Evolutionary conservation across 305 asterid species (phyloP).

Genomic region (Fraxinus floribunda): DNA sequence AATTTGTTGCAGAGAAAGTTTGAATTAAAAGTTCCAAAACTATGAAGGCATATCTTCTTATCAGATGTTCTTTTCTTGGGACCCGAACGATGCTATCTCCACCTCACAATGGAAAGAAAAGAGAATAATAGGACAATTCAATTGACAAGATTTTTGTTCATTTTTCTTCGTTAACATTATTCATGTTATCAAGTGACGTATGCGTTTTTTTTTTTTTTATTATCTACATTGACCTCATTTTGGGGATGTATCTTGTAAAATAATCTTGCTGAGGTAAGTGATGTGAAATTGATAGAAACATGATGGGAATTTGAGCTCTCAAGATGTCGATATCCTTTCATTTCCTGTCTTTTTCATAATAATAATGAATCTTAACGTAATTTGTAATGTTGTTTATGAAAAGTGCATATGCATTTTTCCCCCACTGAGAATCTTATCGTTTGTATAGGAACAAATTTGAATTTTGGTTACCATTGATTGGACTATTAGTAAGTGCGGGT

Average conservation of each 20-base stretch:
- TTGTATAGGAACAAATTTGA: not conserved
- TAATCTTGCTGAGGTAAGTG: not conserved
- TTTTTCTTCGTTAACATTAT: not conserved
- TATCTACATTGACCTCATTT: not conserved
- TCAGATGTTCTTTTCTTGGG: not conserved
- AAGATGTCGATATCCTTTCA: not conserved
- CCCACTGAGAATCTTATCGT: not conserved
- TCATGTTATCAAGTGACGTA: not conserved
- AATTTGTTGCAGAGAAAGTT: not conserved
- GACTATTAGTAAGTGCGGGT: not conserved
- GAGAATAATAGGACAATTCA: not conserved
- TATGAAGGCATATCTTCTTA: not conserved
- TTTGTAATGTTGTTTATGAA: not conserved
- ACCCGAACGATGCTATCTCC: not conserved
- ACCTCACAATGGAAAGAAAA: not conserved
- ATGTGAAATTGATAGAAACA: not conserved
- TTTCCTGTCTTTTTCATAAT: not conserved
- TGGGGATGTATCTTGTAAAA: not conserved
- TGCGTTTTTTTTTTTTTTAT: no score
- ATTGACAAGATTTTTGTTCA: not conserved
- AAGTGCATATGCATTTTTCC: not conserved
- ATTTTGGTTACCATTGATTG: not conserved
- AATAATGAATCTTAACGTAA: not conserved
- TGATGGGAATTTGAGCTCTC: not conserved
- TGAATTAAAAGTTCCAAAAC: not conserved